Evolutionary conservation across 306 rosid species (phyloP), one percentile per base, ranked within the genome.

Genomic region (Corylus americana): DNA sequence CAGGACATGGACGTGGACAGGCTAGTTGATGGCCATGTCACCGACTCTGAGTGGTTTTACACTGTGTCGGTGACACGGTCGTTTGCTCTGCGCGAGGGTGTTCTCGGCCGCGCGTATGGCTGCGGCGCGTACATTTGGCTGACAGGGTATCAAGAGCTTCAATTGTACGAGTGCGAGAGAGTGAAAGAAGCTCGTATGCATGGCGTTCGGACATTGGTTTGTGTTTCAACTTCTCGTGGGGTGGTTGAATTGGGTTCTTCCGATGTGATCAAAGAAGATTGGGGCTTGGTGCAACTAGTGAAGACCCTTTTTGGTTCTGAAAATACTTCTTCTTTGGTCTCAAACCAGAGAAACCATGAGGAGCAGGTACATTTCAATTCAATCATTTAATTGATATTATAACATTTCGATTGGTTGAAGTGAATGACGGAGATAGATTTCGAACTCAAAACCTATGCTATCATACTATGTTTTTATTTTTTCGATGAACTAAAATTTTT

Each of bases 231-330:
- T 16, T 66, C 85, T 0, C 9, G 10, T 54, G 92, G 92, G 12
- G 89, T 84, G 2, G 66, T 88, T 29, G 90, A 88, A 71, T 29
- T 88, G 17, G 92, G 86, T 48, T 86, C 92, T 51, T 55, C 58
- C 47, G 73, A 84, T 4, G 29, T 78, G 78, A 73, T 84, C 39
- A 49, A 44, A 20, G 77, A 82, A 25, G 87, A 84, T 35, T 80
- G 84, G 85, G 27, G 73, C 1, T 59, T 88, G 20, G 63, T 83
- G 0, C 85, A 82, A 14, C 47, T 45, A 20, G 85, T 74, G 6
- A 84, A 82, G 48, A 74, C 87, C 4, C 72, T 86, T 55, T 82
- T 86, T 17, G 72, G 27, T 50, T 62, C 64, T 35, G 71, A 37
- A 39, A 18, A 13, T 44, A 42, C 51, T 18, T 16, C 14, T n/a